Conservation (phyloP, 768 basidiomycete genomes). For the Suillus placidus region DNA sequence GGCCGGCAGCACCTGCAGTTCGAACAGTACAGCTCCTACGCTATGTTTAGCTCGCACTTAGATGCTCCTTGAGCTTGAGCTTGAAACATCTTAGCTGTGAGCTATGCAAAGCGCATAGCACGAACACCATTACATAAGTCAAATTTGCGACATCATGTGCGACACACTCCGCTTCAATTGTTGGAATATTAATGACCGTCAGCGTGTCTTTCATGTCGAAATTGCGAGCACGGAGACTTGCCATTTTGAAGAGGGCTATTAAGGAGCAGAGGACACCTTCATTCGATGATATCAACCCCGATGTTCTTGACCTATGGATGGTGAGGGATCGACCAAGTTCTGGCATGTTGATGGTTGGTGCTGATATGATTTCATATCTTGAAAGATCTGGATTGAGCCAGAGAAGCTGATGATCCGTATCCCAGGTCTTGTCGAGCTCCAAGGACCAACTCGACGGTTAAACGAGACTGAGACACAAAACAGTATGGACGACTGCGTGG, state of each 20-base stretch:
- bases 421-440: background rate
- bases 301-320: background rate
- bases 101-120: background rate
- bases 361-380: background rate
- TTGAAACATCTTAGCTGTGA: background rate
- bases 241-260: slow-evolving; percentile 4
- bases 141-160: background rate
- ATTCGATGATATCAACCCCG: slow-evolving; percentile 6
- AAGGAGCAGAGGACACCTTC: background rate
- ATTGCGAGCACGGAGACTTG: slow-evolving; percentile 9
- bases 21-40: background rate
- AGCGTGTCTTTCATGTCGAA: slow-evolving; percentile 7
- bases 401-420: background rate
- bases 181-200: background rate
- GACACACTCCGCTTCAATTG: background rate
- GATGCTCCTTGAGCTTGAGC: background rate
- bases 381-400: background rate
- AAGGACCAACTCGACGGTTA: background rate
- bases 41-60: background rate
- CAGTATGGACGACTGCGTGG: background rate
- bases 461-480: background rate
- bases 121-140: background rate
- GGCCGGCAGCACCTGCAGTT: background rate
- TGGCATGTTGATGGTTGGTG: background rate
- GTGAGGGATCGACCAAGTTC: background rate